phyloP scores from a whole-genome alignment of 352 stramenopile species.

The Poterioochromonas sp. region DNA sequence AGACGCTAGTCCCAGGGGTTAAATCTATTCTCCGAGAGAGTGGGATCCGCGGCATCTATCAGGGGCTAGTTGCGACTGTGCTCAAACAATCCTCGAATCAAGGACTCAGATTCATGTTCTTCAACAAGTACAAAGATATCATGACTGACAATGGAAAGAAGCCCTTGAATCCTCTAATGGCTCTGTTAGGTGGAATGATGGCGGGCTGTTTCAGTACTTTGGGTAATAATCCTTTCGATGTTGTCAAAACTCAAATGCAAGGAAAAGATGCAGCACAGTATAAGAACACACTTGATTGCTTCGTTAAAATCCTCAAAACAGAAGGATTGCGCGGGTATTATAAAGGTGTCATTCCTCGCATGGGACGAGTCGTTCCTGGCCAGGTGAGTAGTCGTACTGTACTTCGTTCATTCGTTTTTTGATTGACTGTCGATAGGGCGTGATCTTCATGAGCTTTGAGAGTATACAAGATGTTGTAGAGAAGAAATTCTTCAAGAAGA shows the following conservation, averaged over 20 bases:
- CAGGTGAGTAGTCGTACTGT: neutral
- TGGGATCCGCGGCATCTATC: neutral
- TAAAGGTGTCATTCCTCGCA: neutral
- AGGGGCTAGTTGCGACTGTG: slow-evolving; percentile 4
- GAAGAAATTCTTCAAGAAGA: slow-evolving; percentile 72
- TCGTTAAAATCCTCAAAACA: neutral
- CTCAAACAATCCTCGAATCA: slow-evolving; percentile 12
- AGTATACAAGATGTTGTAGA: slow-evolving; percentile 37
- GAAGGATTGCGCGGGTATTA: neutral
- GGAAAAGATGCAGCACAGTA: neutral
- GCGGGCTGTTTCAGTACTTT: neutral
- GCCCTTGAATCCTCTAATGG: neutral
- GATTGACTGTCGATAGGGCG: neutral
- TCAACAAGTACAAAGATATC: slow-evolving; percentile 24
- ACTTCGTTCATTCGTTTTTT: neutral
- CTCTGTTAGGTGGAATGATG: slow-evolving; percentile 23
- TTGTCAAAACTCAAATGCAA: slow-evolving; percentile 25
- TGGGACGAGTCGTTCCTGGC: slow-evolving; percentile 17
- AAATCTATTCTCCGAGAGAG: neutral
- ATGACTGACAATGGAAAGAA: slow-evolving; percentile 1
- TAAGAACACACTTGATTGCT: slow-evolving; percentile 9
- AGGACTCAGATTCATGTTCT: slow-evolving; percentile 14
- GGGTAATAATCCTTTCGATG: slow-evolving; percentile 23
- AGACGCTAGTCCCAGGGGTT: neutral
- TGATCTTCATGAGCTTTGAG: slow-evolving; percentile 23